A percentile compares a stretch with the other conserved stretches of the same genome.
phyloP scores from a whole-genome alignment of 1,284 basidiomycete species.

The Naganishia sp. region DNA sequence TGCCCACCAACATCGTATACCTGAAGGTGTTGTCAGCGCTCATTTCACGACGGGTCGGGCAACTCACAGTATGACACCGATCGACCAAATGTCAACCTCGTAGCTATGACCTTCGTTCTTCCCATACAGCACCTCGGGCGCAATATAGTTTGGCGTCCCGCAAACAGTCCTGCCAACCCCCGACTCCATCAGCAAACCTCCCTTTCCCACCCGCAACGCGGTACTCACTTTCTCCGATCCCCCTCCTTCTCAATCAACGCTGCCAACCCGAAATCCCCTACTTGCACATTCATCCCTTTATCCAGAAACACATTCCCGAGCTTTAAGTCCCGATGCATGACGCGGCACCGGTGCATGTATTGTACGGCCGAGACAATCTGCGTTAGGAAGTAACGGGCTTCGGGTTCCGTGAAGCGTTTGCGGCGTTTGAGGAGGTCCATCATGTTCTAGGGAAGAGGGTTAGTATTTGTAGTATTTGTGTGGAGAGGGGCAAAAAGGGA shows the following conservation, averaged over 20 bases:
- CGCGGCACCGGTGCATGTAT: slow-evolving; percentile 92
- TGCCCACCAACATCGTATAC: slow-evolving; percentile 90
- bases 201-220: no score
- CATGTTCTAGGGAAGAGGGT: slow-evolving; percentile 56
- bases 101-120: slow-evolving; percentile 95
- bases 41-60: no score
- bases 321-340: slow-evolving; percentile 95
- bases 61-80: slow-evolving; percentile 97
- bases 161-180: slow-evolving; percentile 71
- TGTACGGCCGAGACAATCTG: slow-evolving; percentile 94
- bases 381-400: slow-evolving; percentile 87
- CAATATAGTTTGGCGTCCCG: slow-evolving; percentile 98
- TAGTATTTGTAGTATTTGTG: neutral
- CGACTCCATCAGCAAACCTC: neutral
- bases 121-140: slow-evolving; percentile 95
- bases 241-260: slow-evolving; percentile 94
- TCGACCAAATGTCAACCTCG: slow-evolving; percentile 97
- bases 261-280: slow-evolving; percentile 96
- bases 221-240: slow-evolving; percentile 81
- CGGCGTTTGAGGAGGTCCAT: slow-evolving; percentile 90
- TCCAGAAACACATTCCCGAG: slow-evolving; percentile 95
- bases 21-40: no score
- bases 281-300: slow-evolving; percentile 88
- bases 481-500: slow-evolving; percentile 25
- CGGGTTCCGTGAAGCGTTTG: slow-evolving; percentile 85